Conservation (phyloP, 352 stramenopile genomes). For the Phytopythium cucurbitacearum region DNA sequence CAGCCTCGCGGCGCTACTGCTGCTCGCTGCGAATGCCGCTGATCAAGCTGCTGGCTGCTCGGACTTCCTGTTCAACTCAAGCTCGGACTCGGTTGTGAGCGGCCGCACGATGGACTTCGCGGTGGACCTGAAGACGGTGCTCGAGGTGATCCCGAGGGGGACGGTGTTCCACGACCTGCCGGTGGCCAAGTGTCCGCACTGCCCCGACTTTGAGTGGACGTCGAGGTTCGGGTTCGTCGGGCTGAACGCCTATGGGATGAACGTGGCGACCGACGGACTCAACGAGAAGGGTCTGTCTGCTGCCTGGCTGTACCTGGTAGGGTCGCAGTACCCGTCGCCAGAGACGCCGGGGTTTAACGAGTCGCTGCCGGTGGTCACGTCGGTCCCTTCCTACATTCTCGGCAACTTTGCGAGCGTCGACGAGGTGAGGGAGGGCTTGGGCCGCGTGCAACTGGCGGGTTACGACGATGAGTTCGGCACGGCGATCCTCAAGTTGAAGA, state of each 20-base stretch:
- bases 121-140: slow-evolving; percentile 30
- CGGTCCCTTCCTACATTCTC: slow-evolving; percentile 63
- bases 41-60: slow-evolving; percentile 19
- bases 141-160: slow-evolving; percentile 46
- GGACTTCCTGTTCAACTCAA: slow-evolving; percentile 50
- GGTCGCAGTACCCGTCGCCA: slow-evolving; percentile 42
- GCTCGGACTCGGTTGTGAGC: slow-evolving; percentile 26
- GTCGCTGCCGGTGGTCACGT: slow-evolving; percentile 49
- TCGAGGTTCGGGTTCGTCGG: slow-evolving; percentile 42
- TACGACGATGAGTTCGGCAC: slow-evolving; percentile 29
- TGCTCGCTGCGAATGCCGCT: background rate
- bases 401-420: slow-evolving; percentile 62
- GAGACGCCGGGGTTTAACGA: slow-evolving; percentile 16
- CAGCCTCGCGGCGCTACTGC: background rate
- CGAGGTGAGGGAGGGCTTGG: slow-evolving; percentile 45
- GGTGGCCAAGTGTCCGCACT: slow-evolving; percentile 27
- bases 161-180: slow-evolving; percentile 46
- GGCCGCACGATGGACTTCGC: slow-evolving; percentile 59
- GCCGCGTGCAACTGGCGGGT: slow-evolving; percentile 51
- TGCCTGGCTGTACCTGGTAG: slow-evolving; percentile 40
- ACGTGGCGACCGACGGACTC: slow-evolving; percentile 44
- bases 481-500: slow-evolving; percentile 13
- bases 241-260: slow-evolving; percentile 50
- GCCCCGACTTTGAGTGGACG: slow-evolving; percentile 38
- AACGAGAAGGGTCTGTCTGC: slow-evolving; percentile 52